Evolutionary conservation across 352 stramenopile genomes (phyloP).

Genomic region (Phytophthora crassamura): DNA sequence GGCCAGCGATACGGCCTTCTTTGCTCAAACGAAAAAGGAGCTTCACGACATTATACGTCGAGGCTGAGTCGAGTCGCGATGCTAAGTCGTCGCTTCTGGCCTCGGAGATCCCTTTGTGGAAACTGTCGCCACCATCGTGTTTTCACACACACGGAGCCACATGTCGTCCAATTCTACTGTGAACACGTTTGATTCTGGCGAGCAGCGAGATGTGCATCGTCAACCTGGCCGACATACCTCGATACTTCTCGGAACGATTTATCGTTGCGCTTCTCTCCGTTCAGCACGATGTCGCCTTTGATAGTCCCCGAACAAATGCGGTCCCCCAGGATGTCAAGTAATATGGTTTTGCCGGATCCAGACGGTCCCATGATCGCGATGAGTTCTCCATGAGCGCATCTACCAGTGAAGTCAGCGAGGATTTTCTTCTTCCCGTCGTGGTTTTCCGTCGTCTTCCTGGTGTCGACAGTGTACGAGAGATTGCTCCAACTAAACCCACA

Average conservation of each 20-base stretch:
- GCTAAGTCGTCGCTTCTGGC: constrained; percentile 92
- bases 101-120: constrained; percentile 83
- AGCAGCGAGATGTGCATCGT: constrained; percentile 18
- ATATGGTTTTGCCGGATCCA: constrained; percentile 66
- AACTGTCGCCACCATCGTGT: constrained; percentile 80
- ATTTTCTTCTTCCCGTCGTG: constrained; percentile 51
- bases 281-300: constrained; percentile 53
- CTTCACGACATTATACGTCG: constrained; percentile 89
- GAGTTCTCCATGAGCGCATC: constrained; percentile 59
- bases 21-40: constrained; percentile 52
- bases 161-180: constrained; percentile 69
- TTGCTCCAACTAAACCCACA: constrained; percentile 30
- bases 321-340: constrained; percentile 72
- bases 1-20: constrained; percentile 66
- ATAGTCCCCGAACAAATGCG: constrained; percentile 41
- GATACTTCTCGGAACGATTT: constrained; percentile 46
- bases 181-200: constrained; percentile 48
- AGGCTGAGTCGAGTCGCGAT: constrained; percentile 92
- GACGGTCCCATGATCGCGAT: constrained; percentile 73
- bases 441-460: constrained; percentile 11
- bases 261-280: constrained; percentile 41
- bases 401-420: constrained; percentile 58
- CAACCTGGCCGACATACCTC: constrained; percentile 68
- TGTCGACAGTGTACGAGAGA: constrained; percentile 25
- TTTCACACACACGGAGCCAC: constrained; percentile 57